These are phyloP conservation scores for Emergomyces africanus DNA, from an alignment of 2,329 filamentous ascomycete genomes.

Conservation along the genomic window DNA sequence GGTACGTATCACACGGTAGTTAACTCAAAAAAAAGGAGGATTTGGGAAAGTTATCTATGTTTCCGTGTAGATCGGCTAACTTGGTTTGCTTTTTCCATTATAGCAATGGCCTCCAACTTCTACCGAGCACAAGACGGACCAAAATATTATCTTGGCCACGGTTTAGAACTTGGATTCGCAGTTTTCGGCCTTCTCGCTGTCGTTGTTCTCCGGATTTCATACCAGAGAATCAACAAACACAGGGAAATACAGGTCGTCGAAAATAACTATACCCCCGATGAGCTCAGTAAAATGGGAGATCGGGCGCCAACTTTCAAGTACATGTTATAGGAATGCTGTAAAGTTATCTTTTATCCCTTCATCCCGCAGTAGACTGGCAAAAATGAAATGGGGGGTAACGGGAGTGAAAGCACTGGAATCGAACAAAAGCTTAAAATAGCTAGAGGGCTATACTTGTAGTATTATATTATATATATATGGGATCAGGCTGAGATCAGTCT, in stretches of 20 bases:
- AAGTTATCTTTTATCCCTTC: neutral
- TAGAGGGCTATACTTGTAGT: no score
- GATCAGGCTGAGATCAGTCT: no score
- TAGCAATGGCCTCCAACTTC: constrained; percentile 59
- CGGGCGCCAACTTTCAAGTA: constrained; percentile 52
- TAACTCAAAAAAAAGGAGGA: neutral
- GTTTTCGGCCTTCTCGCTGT: constrained; percentile 34
- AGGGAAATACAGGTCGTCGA: constrained; percentile 35
- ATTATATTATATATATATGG: no score
- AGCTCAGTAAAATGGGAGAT: constrained; percentile 48
- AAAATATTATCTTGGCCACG: constrained; percentile 39
- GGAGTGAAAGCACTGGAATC: no score
- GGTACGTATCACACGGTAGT: constrained; percentile 13
- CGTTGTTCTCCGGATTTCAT: constrained; percentile 36
- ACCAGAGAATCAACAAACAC: constrained; percentile 46
- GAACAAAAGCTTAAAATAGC: no score
- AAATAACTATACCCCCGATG: constrained; percentile 34
- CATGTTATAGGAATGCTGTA: constrained; percentile 31
- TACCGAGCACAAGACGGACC: constrained; percentile 44
- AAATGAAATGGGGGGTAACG: no score
- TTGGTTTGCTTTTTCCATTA: neutral
- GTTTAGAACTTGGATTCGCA: constrained; percentile 39
- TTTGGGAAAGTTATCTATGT: neutral
- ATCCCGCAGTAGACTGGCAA: no score
- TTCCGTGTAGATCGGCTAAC: neutral